Evolutionary conservation across 495 filamentous ascomycete genomes (phyloP), one percentile per base, ranked within the genome.

Genomic region (Daldinia bambusicola): DNA sequence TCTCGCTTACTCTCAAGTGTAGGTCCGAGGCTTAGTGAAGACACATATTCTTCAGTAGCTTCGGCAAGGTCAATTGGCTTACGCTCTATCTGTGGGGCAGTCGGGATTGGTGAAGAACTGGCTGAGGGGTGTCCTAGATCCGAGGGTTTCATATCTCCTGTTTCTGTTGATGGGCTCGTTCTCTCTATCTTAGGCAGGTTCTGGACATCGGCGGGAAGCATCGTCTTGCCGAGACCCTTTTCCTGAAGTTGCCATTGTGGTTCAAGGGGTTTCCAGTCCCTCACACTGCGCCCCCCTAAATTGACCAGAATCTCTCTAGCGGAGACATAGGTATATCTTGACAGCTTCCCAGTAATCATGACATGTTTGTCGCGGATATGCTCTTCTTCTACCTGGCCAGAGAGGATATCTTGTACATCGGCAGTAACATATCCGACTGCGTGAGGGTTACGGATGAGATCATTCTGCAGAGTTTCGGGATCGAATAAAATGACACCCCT

Each of bases 401-500:
- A 50, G 30, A 78, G 70, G 48, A 76, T 56, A 14, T 75, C 64
- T 30, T 66, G 45, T 26, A 56, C 53, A 4, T 71, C 60, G 18
- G 57, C 67, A 13, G 70, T 60, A 26, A 67, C 70, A 34, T 76
- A 78, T 60, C 64, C 69, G 22, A 67, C 62, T 1, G 64, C 74
- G 61, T 79, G 36, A 50, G 75, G 78, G 58, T 78, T 80, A 41
- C 55, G 36, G 12, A 79, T 60, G 14, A 76, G 55, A 56, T 76
- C 64, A 41, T 68, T 37, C 58, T 76, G 67, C 12, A 77, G 63
- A 6, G 74, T 77, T 55, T 74, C 62, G 9, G 78, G 77, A 58
- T 79, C 52, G 14, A 80, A 52, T 51, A 80, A 61, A 34, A 79
- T 63, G 40, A 70, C 67, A 2, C 78, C 78, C 32, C 67, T 72